These are phyloP conservation scores for Spizellomyces punctatus DNA, from an alignment of 192 early-diverging fungal genomes.

Conservation along the genomic window DNA sequence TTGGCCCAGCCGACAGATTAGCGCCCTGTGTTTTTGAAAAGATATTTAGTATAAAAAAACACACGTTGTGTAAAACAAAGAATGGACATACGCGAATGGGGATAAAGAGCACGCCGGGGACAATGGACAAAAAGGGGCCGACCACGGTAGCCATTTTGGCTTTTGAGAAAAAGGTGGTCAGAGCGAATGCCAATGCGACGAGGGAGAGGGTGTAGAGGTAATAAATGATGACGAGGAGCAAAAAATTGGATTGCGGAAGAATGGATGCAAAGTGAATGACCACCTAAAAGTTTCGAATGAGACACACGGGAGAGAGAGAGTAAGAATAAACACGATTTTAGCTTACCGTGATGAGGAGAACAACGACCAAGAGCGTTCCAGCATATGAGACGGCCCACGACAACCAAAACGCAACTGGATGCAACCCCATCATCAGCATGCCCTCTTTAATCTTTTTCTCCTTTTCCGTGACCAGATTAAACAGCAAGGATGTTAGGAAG, in stretches of 20 bases:
- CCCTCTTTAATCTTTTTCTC: constrained; percentile 67
- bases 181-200: constrained; percentile 58
- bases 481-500: constrained; percentile 65
- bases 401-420: constrained; percentile 60
- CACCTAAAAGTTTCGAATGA: constrained; percentile 61
- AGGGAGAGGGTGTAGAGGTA: constrained; percentile 64
- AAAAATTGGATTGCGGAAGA: constrained; percentile 56
- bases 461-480: constrained; percentile 71
- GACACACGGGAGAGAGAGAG: constrained; percentile 64
- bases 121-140: constrained; percentile 70
- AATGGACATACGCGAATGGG: neutral
- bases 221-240: constrained; percentile 52
- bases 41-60: no score
- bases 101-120: constrained; percentile 55
- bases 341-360: constrained; percentile 65
- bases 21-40: no score
- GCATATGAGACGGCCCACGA: constrained; percentile 62
- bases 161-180: constrained; percentile 59
- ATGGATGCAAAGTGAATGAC: constrained; percentile 52
- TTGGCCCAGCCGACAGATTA: no score
- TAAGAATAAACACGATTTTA: constrained; percentile 50
- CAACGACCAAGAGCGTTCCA: constrained; percentile 52
- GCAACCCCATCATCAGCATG: constrained; percentile 78
- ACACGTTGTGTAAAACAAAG: no score
- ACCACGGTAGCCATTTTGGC: constrained; percentile 54